Base-by-base conservation (phyloP, 2,329 filamentous ascomycete species). In the Thermochaetoides dissita region DNA sequence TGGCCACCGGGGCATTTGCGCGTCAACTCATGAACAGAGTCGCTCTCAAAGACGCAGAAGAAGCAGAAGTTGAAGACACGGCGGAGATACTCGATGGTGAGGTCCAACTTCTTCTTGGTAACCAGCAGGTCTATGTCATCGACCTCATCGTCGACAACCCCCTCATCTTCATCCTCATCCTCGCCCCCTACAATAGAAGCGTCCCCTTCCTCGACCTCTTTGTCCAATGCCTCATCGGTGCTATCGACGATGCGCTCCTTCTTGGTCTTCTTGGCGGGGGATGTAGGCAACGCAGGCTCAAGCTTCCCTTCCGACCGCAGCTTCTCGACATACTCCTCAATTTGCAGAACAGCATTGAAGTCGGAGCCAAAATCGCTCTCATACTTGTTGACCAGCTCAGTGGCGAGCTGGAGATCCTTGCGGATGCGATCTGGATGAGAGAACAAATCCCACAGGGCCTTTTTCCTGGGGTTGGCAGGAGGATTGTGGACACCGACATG, bases 1-100 rank as follows among this genome's bases (percentile, higher is more conserved):
- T 98, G 91, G n/a, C 91, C 91, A 35, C 91, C 91, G 28, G 91
- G 87, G 54, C 91, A 98, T 64, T 98, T 96, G 46, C 91, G 79
- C 34, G 85, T 88, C 51, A 98, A 70, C 63, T 98, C 91, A 56
- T 98, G 91, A 17, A 96, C 81, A 0, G 89, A 96, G 61, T 98
- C 91, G 57, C 87, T 91, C 63, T 98, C 91, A 53, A 98, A 96
- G 6, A 98, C 93, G 60, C 91, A 98, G 68, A 96, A 98, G 69
- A 98, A 95, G 67, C 91, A 98, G 65, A 98, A 96, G 64, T 91
- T 95, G 71, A 93, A 94, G 40, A 98, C 91, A 10, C 91, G 81
- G 40, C 91, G 86, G 46, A 98, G 72, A 59, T 98, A 98, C 64
- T 98, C 91, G 41, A 96, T 91, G 60, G 94, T 72, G 32, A 98